Conservation (phyloP, 202 grass and related monocot genomes). For the Musa balbisiana region DNA sequence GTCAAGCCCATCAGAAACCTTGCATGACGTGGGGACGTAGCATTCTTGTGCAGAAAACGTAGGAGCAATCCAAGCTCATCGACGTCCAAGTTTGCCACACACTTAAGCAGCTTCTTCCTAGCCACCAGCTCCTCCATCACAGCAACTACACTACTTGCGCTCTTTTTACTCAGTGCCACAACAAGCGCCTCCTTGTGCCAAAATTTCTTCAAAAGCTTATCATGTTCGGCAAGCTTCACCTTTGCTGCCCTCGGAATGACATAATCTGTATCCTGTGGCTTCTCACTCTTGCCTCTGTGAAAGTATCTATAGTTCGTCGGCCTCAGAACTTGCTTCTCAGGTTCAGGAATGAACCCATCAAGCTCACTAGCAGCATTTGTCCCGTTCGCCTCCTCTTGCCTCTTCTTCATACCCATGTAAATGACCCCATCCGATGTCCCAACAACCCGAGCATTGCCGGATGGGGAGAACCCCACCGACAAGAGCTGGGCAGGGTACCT, state of each 20-base stretch:
- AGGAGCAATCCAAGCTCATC: constrained; percentile 50
- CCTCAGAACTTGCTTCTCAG: constrained; percentile 32
- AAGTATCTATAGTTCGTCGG: constrained; percentile 61
- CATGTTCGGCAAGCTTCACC: constrained; percentile 65
- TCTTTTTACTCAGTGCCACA: constrained; percentile 49
- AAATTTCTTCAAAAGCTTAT: constrained; percentile 74
- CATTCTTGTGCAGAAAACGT: constrained; percentile 48
- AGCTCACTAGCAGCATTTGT: constrained; percentile 26
- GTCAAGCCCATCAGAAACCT: constrained; percentile 65
- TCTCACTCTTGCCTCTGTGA: constrained; percentile 57
- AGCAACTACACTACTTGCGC: constrained; percentile 38
- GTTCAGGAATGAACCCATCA: constrained; percentile 31
- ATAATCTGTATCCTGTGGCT: constrained; percentile 55
- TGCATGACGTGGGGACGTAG: constrained; percentile 52
- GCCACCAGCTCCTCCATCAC: constrained; percentile 84
- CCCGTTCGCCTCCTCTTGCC: constrained; percentile 19
- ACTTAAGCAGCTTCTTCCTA: constrained; percentile 68
- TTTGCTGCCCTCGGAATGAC: constrained; percentile 47
- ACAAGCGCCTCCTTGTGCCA: constrained; percentile 77
- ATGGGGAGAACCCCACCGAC: constrained; percentile 74
- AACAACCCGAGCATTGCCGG: constrained; percentile 45
- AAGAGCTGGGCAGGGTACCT: constrained; percentile 56
- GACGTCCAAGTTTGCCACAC: constrained; percentile 49
- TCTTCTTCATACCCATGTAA: constrained; percentile 54
- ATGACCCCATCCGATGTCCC: constrained; percentile 66